These are phyloP conservation scores for Colletotrichum brevisporum DNA, from an alignment of 2,329 filamentous ascomycete species.

Conservation along the genomic window DNA sequence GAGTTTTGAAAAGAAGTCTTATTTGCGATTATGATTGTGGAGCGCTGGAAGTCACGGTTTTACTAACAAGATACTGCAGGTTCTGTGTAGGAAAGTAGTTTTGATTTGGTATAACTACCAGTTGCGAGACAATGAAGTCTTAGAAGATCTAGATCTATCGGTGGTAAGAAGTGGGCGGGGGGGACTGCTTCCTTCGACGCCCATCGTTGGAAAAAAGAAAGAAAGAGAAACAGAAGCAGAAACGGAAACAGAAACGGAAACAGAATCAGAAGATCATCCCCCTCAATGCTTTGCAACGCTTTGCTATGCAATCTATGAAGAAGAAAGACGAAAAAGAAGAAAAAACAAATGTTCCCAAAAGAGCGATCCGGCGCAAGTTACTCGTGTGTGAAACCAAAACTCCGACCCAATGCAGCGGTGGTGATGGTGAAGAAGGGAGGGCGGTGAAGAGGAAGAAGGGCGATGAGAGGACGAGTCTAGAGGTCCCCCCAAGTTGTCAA, in stretches of 20 bases:
- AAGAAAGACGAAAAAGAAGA: background rate
- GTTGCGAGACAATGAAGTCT: constrained; percentile 22
- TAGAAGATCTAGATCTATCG: constrained; percentile 31
- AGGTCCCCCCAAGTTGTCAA: background rate
- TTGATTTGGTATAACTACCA: constrained; percentile 13
- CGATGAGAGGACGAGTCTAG: background rate
- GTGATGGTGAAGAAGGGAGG: background rate
- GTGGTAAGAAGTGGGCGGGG: background rate
- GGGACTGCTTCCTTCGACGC: constrained; percentile 2
- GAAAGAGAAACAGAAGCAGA: background rate
- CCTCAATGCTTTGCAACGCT: constrained; percentile 2
- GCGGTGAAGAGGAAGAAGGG: background rate
- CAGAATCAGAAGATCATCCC: too few species aligned
- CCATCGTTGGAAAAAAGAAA: background rate
- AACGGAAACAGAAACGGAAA: too few species aligned
- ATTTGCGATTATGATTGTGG: background rate
- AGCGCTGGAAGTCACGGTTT: background rate
- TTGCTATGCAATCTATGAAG: constrained; percentile 2
- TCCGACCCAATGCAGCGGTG: constrained; percentile 31
- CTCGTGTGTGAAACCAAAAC: constrained; percentile 3
- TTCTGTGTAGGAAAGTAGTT: constrained; percentile 70
- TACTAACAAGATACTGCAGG: constrained; percentile 48
- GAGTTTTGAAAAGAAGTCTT: constrained; percentile 53
- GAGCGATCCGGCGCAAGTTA: constrained; percentile 18
- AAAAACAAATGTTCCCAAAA: background rate